Percentiles rank a stretch among this genome's conserved stretches.
phyloP scores from a whole-genome alignment of 768 basidiomycete genomes.

The Pisolithus microcarpus region DNA sequence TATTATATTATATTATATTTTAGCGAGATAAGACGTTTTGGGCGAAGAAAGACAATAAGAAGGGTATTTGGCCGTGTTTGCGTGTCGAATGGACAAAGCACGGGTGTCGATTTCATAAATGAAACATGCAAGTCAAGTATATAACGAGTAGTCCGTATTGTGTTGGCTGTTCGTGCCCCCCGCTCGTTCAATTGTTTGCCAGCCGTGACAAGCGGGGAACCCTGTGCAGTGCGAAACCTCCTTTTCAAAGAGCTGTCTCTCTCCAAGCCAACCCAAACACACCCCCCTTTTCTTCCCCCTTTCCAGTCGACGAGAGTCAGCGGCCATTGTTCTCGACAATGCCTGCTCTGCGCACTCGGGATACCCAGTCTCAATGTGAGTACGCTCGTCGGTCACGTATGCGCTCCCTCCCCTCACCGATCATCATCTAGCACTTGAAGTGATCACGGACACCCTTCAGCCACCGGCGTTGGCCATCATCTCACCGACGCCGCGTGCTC shows the following conservation, averaged over 20 bases:
- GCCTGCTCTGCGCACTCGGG: slow-evolving; percentile 76
- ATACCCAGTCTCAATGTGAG: slow-evolving; percentile 52
- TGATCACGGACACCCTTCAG: slow-evolving; percentile 57
- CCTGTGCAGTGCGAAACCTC: slow-evolving; percentile 40
- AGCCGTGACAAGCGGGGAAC: slow-evolving; percentile 41
- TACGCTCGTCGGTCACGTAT: slow-evolving; percentile 1
- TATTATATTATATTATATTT: slow-evolving; percentile 15
- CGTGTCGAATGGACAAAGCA: slow-evolving; percentile 35
- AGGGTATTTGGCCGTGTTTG: slow-evolving; percentile 34
- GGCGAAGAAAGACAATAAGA: slow-evolving; percentile 42
- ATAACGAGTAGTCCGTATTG: slow-evolving; percentile 52
- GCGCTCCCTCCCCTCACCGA: background rate
- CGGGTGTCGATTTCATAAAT: slow-evolving; percentile 25
- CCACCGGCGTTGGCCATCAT: slow-evolving; percentile 48
- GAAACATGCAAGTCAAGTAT: slow-evolving; percentile 38
- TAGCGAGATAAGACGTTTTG: slow-evolving; percentile 22
- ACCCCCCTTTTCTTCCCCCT: slow-evolving; percentile 21
- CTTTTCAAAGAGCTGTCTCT: slow-evolving; percentile 25
- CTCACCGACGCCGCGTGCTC: slow-evolving; percentile 56
- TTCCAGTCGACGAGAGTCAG: slow-evolving; percentile 18
- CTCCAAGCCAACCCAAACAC: slow-evolving; percentile 24
- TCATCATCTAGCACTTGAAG: slow-evolving; percentile 54
- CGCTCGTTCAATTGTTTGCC: slow-evolving; percentile 60
- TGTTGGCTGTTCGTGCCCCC: slow-evolving; percentile 50
- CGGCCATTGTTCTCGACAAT: slow-evolving; percentile 38